Percentiles rank a stretch among this genome's conserved stretches.
phyloP scores from a whole-genome alignment of 805 yeast species.

The Wickerhamiella australiensis region DNA sequence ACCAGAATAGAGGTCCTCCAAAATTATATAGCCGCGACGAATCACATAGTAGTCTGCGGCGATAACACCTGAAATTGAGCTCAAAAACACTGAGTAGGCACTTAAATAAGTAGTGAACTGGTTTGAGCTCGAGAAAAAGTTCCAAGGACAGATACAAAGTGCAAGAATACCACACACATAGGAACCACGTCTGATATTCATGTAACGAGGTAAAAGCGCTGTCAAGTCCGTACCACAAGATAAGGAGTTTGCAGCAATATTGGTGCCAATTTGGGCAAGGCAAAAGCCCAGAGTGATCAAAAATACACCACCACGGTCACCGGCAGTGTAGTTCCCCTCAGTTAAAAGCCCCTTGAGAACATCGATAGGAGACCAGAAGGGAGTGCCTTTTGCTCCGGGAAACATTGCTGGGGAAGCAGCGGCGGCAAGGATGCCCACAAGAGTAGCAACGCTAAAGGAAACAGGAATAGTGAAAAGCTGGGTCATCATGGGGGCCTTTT shows the following conservation, averaged over 20 bases:
- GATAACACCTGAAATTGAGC: conserved; percentile 67
- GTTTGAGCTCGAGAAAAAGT: conserved; percentile 54
- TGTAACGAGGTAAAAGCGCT: conserved; percentile 36
- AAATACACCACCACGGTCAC: conserved; percentile 72
- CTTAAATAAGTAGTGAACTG: conserved; percentile 68
- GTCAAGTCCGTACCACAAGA: conserved; percentile 40
- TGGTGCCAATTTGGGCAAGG: conserved; percentile 36
- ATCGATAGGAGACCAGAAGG: conserved; percentile 78
- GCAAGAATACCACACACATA: conserved; percentile 66
- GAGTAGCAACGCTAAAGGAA: conserved; percentile 66
- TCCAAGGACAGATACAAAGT: conserved; percentile 71
- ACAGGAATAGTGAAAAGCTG: conserved; percentile 58
- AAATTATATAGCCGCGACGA: conserved; percentile 55
- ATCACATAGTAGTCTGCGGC: conserved; percentile 54
- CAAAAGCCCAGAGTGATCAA: conserved; percentile 58
- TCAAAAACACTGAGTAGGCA: conserved; percentile 71
- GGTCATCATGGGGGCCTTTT: conserved; percentile 32
- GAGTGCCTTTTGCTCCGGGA: conserved; percentile 33
- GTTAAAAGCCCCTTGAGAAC: conserved; percentile 50
- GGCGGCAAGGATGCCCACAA: conserved; percentile 75
- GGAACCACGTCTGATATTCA: conserved; percentile 65
- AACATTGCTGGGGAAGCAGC: conserved; percentile 59
- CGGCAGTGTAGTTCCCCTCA: conserved; percentile 20
- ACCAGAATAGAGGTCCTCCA: conserved; percentile 53
- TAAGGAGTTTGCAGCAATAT: conserved; percentile 38